A percentile compares a stretch with the other conserved stretches of the same genome.
Conservation (phyloP, 2,329 filamentous ascomycete species). For the Aspergillus melleus region DNA sequence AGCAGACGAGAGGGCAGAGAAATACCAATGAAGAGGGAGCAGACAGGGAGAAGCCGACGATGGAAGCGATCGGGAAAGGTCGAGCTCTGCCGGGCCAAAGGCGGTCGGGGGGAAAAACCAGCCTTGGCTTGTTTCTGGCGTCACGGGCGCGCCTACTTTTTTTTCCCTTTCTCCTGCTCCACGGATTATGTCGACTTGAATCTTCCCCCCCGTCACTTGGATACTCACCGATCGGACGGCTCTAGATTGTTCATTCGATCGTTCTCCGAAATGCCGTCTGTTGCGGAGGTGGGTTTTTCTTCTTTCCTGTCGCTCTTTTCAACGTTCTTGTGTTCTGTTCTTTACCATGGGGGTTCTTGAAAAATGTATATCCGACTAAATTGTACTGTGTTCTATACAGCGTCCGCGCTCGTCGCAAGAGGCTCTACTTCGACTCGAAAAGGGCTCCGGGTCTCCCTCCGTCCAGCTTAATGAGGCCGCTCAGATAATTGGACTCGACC, state of each 20-base stretch:
- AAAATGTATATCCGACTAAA: conserved; percentile 3
- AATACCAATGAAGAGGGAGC: conserved; percentile 18
- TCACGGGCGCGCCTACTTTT: conserved; percentile 21
- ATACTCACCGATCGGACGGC: not conserved
- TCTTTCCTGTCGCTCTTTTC: conserved; percentile 1
- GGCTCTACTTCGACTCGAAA: conserved; percentile 47
- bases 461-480: conserved; percentile 44
- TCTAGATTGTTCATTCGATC: conserved; percentile 9
- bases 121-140: conserved; percentile 18
- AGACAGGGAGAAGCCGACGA: conserved; percentile 12
- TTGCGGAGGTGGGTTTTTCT: conserved; percentile 36
- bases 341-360: conserved; percentile 1
- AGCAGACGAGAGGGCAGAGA: conserved; percentile 15
- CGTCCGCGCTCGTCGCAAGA: conserved; percentile 43
- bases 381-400: conserved; percentile 26
- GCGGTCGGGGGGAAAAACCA: conserved; percentile 40
- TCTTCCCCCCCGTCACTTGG: not conserved
- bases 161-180: conserved; percentile 14
- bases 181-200: conserved; percentile 8
- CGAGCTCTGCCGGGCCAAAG: conserved; percentile 32
- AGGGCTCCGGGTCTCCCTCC: conserved; percentile 40
- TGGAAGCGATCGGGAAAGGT: conserved; percentile 18
- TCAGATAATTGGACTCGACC: conserved; percentile 43
- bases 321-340: too few relatives aligned
- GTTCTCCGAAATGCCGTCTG: conserved; percentile 30